Percentiles rank a stretch among this genome's conserved stretches.
Conservation (phyloP, 768 basidiomycete species). For the Cyathus striatus region DNA sequence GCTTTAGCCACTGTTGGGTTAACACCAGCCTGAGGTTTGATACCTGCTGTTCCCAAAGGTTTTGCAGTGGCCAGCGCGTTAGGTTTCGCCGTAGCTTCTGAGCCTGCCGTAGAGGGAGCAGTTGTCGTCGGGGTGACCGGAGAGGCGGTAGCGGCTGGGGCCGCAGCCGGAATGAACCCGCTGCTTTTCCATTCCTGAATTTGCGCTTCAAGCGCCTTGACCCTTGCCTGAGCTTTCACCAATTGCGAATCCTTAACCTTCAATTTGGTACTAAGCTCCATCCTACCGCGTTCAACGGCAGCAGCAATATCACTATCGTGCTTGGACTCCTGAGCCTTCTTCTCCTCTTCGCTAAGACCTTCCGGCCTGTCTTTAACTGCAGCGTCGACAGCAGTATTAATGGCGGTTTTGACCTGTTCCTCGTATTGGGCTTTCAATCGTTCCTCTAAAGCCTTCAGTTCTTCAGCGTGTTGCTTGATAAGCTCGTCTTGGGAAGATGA, state of each 20-base stretch:
- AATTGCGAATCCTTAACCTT: slow-evolving; percentile 72
- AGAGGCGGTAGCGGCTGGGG: slow-evolving; percentile 10
- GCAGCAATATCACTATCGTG: slow-evolving; percentile 54
- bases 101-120: slow-evolving; percentile 4
- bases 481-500: slow-evolving; percentile 30
- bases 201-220: slow-evolving; percentile 68
- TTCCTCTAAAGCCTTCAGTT: slow-evolving; percentile 50
- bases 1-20: slow-evolving; percentile 15
- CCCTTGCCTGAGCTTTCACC: slow-evolving; percentile 49
- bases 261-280: slow-evolving; percentile 54
- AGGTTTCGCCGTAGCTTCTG: background rate
- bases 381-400: slow-evolving; percentile 43
- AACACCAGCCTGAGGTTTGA: slow-evolving; percentile 9
- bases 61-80: slow-evolving; percentile 6
- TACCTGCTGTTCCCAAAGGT: background rate
- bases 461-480: slow-evolving; percentile 51
- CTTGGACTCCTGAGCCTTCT: slow-evolving; percentile 38
- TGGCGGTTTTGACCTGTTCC: slow-evolving; percentile 46
- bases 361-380: slow-evolving; percentile 24
- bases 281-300: slow-evolving; percentile 66
- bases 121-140: slow-evolving; percentile 7
- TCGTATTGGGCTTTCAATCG: slow-evolving; percentile 49
- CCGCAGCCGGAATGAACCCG: slow-evolving; percentile 38
- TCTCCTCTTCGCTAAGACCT: slow-evolving; percentile 28
- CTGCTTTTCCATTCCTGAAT: slow-evolving; percentile 51